These are phyloP conservation scores for Quercus tomentella DNA, from an alignment of 331 rosid species.

Conservation along the genomic window DNA sequence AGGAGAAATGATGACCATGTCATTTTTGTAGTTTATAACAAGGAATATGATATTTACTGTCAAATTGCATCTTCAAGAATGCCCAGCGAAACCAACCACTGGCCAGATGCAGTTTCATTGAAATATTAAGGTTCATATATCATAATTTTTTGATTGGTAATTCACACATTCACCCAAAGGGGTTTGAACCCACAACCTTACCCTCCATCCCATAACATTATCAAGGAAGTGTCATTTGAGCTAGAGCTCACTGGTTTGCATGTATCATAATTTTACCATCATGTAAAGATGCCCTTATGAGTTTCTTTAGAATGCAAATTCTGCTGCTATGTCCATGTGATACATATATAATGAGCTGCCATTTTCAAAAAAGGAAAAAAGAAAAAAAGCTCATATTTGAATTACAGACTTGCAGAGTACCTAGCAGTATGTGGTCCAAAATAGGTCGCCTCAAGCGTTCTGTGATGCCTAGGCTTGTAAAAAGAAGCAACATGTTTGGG, in stretches of 20 bases:
- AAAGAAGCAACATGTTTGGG: constrained; percentile 63
- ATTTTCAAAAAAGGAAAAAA: neutral
- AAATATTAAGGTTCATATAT: neutral
- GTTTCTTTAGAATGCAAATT: neutral
- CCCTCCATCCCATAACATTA: too few species aligned
- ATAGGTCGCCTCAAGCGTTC: constrained; percentile 91
- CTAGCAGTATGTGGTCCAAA: constrained; percentile 87
- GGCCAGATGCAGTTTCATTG: constrained; percentile 7
- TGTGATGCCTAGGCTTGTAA: constrained; percentile 76
- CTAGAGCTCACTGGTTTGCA: too few species aligned
- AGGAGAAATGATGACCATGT: neutral
- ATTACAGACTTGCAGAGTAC: constrained; percentile 69
- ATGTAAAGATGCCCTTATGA: neutral
- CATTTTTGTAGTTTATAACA: neutral
- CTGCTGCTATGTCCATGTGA: neutral
- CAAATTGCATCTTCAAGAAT: neutral
- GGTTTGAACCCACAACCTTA: too few species aligned
- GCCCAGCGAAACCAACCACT: neutral
- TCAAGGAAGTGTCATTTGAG: too few species aligned
- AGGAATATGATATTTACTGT: neutral
- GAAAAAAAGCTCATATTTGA: neutral
- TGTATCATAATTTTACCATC: neutral
- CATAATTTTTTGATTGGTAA: neutral
- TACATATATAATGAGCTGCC: constrained; percentile 14
- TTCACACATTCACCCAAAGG: too few species aligned